phyloP scores from a whole-genome alignment of 228 moss, liverwort and hornwort genomes.

The Sphagnum magellanicum region DNA sequence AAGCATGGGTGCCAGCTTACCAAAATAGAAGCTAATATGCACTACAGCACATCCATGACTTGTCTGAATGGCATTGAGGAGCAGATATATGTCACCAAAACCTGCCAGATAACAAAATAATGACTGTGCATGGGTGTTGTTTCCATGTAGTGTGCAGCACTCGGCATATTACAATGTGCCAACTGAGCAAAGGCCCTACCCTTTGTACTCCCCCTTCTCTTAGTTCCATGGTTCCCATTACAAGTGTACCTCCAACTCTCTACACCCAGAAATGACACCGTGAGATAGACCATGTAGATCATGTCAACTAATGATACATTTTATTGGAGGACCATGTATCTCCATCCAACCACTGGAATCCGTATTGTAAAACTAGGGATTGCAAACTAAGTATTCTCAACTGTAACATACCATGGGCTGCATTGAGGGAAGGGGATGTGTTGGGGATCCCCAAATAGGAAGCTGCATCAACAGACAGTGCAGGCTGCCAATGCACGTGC shows the following conservation, averaged over 20 bases:
- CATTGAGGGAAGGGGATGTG: conserved; percentile 36
- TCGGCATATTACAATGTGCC: conserved; percentile 53
- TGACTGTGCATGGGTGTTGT: conserved; percentile 73
- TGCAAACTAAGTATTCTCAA: background rate
- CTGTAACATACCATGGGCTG: conserved; percentile 44
- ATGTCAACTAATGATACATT: background rate
- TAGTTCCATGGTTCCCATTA: conserved; percentile 14
- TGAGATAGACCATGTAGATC: background rate
- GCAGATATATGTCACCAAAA: conserved; percentile 86
- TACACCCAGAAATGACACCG: conserved; percentile 98
- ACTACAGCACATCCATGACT: conserved; percentile 92
- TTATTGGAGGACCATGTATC: background rate
- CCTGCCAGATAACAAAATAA: conserved; percentile 89
- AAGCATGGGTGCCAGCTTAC: conserved; percentile 40
- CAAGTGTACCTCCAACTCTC: conserved; percentile 59
- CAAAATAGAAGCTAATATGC: conserved; percentile 94
- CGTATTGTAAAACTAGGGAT: background rate
- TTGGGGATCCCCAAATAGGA: conserved; percentile 3
- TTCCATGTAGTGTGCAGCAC: conserved; percentile 67
- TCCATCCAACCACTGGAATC: background rate
- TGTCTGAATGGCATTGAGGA: conserved; percentile 82
- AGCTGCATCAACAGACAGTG: conserved; percentile 41
- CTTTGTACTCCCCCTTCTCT: conserved; percentile 22
- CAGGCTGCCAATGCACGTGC: conserved; percentile 28
- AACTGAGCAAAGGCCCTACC: conserved; percentile 49